These are phyloP conservation scores for Talaromyces proteolyticus DNA, from an alignment of 495 filamentous ascomycete genomes.

Conservation along the genomic window DNA sequence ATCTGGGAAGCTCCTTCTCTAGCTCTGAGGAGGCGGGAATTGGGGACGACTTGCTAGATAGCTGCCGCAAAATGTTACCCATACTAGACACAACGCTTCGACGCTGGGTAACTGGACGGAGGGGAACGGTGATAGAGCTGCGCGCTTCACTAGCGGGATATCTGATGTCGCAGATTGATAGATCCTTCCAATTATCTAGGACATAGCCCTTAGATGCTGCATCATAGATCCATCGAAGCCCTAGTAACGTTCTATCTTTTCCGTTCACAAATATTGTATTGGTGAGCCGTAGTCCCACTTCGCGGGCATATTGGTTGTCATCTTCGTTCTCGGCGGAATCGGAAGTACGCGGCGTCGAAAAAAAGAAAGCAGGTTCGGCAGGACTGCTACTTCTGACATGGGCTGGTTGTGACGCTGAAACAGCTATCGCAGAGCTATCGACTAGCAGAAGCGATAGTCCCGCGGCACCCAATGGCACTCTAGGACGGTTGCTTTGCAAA, in stretches of 20 bases:
- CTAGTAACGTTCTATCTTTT: slow-evolving; percentile 52
- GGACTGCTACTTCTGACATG: slow-evolving; percentile 23
- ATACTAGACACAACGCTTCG: slow-evolving; percentile 60
- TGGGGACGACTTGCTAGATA: slow-evolving; percentile 29
- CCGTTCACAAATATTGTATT: slow-evolving; percentile 76
- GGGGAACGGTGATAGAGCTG: slow-evolving; percentile 35
- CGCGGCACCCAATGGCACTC: slow-evolving; percentile 15
- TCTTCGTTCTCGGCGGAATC: not conserved
- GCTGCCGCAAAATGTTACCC: slow-evolving; percentile 74
- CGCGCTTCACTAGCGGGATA: slow-evolving; percentile 12
- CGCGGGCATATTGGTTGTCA: slow-evolving; percentile 9
- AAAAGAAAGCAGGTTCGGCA: slow-evolving; percentile 27
- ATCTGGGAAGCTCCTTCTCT: slow-evolving; percentile 55
- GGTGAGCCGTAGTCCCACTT: slow-evolving; percentile 56
- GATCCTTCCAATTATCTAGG: slow-evolving; percentile 19
- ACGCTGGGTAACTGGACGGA: slow-evolving; percentile 59
- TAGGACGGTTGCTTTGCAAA: not conserved
- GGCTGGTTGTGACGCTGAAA: slow-evolving; percentile 22
- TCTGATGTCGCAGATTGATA: slow-evolving; percentile 25
- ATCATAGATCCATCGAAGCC: slow-evolving; percentile 47
- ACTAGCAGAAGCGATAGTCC: slow-evolving; percentile 30
- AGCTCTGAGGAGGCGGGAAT: slow-evolving; percentile 73
- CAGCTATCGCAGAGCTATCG: slow-evolving; percentile 18
- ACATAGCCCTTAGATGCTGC: slow-evolving; percentile 12
- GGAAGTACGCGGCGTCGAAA: slow-evolving; percentile 12